Evolutionary conservation across 192 early-diverging fungal genomes (phyloP), one percentile per base, ranked within the genome.

Genomic region (Thamnidium elegans): DNA sequence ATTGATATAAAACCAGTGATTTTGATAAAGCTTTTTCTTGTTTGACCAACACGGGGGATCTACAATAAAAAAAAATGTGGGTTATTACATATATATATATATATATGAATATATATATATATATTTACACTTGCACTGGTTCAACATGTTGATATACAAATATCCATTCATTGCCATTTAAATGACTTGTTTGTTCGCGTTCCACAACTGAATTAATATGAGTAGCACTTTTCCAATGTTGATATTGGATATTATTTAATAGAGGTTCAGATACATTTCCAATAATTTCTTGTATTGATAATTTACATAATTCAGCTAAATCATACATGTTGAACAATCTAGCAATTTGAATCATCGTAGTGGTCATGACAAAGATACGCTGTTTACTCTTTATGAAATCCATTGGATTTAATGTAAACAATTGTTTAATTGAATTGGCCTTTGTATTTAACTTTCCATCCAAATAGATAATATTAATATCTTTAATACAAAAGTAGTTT

Each of bases 261-360:
- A 70, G 3, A 4, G 61, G 68, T 34, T 70, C 62, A 1, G 45
- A 54, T 17, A 63, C 54, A 26, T 62, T 43, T 53, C 21, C 52
- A 13, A 56, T 14, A 11, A 70, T 42, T 50, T 70, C 62, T 23
- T 59, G 32, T 30, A 52, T 53, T 21, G 55, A 36, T 13, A 70
- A 51, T 36, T 48, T 44, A 51, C 68, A 70, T 14, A 70, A 43
- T 55, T 70, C 68, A 26, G 62, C 61, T 7, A 70, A 44, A 42
- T 43, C 44, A 55, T 58, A 63, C 39, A 70, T 19, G 14, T 64
- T 51, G 17, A 63, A 50, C 13, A 31, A 39, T 15, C 43, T 32
- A 23, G 68, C 68, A 14, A 70, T 44, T 8, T 32, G n/a, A n/a
- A 51, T 26, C 15, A 64, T 54, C 1, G 20, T 42, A 31, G 26